Percentiles rank a stretch among this genome's conserved stretches.
Conservation (phyloP, 805 yeast species). For the Pichia nakasei region DNA sequence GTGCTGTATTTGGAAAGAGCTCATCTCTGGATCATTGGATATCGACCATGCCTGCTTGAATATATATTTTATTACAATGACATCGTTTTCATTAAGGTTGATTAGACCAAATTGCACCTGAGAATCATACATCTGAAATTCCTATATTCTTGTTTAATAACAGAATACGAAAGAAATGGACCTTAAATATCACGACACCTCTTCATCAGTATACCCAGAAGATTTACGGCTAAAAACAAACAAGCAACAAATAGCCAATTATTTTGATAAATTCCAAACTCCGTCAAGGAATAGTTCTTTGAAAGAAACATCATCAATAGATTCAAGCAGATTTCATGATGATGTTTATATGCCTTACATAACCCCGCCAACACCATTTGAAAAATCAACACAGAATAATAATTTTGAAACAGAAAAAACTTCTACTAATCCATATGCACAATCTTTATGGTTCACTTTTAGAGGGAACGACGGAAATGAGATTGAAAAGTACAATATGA, state of each 20-base stretch:
- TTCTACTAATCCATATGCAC: conserved; percentile 32
- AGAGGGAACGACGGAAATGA: conserved; percentile 30
- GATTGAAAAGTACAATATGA: conserved; percentile 12
- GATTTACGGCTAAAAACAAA: neutral
- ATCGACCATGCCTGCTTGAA: too few species aligned
- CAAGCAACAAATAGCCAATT: too few species aligned
- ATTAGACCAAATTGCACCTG: too few species aligned
- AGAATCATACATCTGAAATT: too few species aligned
- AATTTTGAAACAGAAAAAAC: neutral
- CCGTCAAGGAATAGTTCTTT: neutral
- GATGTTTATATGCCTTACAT: conserved; percentile 11
- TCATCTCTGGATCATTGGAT: too few species aligned
- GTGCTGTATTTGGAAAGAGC: too few species aligned
- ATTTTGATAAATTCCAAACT: neutral
- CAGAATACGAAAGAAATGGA: too few species aligned
- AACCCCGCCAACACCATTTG: conserved; percentile 14
- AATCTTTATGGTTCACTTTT: conserved; percentile 32
- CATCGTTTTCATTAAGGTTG: too few species aligned
- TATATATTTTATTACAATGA: too few species aligned
- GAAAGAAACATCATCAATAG: neutral
- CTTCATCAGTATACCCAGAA: conserved; percentile 6
- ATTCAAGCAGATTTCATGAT: neutral
- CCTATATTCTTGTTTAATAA: too few species aligned
- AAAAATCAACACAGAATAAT: conserved; percentile 3
- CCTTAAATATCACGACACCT: neutral